Percentiles rank a stretch among this genome's conserved stretches.
These are phyloP conservation scores for Aspergillus nomiae DNA, from an alignment of 2,329 filamentous ascomycete genomes.

Conservation along the genomic window DNA sequence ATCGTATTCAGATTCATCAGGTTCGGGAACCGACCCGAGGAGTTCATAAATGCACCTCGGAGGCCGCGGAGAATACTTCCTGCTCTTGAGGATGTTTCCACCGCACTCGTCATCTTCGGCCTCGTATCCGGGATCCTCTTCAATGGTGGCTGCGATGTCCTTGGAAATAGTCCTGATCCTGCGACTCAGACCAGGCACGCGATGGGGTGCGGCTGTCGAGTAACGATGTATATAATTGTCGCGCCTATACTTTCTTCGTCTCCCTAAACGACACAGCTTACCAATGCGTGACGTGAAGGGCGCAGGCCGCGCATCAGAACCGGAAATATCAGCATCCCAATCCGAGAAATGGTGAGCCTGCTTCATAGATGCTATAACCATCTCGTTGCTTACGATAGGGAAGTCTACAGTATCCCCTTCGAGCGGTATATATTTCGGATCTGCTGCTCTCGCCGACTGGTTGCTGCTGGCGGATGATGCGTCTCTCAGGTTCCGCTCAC, in stretches of 20 bases:
- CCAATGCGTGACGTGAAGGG: not conserved
- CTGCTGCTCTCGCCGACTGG: not conserved
- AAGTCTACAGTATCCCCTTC: not conserved
- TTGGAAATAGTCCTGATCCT: not conserved
- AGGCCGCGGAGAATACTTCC: not conserved
- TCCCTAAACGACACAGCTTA: not conserved
- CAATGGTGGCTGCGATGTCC: not conserved
- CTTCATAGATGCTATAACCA: too few species aligned
- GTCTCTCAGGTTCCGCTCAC: not conserved
- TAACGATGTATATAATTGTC: not conserved
- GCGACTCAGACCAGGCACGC: not conserved
- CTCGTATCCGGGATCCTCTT: not conserved
- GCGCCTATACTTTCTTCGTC: not conserved
- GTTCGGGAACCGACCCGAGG: not conserved
- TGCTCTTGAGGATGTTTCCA: not conserved
- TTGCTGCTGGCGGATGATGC: not conserved
- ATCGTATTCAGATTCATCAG: not conserved
- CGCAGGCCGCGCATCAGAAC: not conserved
- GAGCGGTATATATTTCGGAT: not conserved
- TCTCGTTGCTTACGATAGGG: not conserved
- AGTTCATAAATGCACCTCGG: not conserved
- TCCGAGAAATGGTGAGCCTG: fast-evolving
- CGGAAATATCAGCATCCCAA: not conserved
- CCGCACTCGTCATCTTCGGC: not conserved
- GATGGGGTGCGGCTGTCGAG: not conserved